phyloP scores from a whole-genome alignment of 2,329 filamentous ascomycete genomes.

The Monilinia fructigena region DNA sequence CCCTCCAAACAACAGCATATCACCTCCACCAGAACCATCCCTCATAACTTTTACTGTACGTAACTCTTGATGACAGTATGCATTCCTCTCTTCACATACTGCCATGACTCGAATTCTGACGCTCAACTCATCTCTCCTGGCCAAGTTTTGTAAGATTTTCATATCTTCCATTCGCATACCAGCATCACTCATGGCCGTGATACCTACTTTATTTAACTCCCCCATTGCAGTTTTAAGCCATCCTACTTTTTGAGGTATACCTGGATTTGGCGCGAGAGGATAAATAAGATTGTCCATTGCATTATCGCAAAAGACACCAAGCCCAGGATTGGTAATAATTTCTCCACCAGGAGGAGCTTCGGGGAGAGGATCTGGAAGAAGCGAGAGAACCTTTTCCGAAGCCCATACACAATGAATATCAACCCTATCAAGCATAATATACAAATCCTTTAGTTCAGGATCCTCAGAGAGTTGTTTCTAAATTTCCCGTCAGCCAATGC shows the following conservation, averaged over 20 bases:
- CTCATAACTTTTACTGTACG: conserved; percentile 29
- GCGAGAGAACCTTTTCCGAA: conserved; percentile 59
- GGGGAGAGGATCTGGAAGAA: conserved; percentile 52
- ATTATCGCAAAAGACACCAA: conserved; percentile 72
- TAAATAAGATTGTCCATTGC: conserved; percentile 61
- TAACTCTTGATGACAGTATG: conserved; percentile 54
- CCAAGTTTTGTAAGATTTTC: conserved; percentile 54
- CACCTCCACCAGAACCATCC: conserved; percentile 29
- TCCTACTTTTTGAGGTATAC: conserved; percentile 50
- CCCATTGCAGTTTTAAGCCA: conserved; percentile 61
- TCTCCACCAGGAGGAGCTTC: conserved; percentile 61
- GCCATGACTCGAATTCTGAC: conserved; percentile 67
- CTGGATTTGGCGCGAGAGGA: conserved; percentile 56
- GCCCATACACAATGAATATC: conserved; percentile 72
- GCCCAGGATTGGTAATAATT: conserved; percentile 58
- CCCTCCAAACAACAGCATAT: conserved; percentile 54
- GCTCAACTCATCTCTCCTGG: conserved; percentile 53
- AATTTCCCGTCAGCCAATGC: background rate
- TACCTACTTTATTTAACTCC: conserved; percentile 60
- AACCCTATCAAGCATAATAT: conserved; percentile 68
- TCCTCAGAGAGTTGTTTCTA: conserved; percentile 54
- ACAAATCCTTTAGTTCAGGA: conserved; percentile 52
- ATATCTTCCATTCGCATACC: conserved; percentile 58
- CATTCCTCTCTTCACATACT: conserved; percentile 63
- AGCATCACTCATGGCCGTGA: conserved; percentile 69